Conservation (phyloP, 202 grass and related monocot species). For the Panicum hallii region DNA sequence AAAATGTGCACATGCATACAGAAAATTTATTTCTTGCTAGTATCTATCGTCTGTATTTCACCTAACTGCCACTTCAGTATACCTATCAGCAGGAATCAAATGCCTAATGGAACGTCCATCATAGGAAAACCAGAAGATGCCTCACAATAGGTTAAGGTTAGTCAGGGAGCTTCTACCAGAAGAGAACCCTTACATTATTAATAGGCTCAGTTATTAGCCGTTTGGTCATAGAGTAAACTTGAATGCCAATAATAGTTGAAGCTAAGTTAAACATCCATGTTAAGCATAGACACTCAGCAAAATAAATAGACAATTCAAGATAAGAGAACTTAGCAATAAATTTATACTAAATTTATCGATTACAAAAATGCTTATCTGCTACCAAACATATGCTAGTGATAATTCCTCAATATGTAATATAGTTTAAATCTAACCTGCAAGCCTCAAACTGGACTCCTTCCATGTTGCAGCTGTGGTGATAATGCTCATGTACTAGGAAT, state of each 20-base stretch:
- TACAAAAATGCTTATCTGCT: conserved; percentile 7
- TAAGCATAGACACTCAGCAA: conserved; percentile 24
- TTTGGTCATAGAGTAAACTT: conserved; percentile 8
- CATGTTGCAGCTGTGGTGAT: background rate
- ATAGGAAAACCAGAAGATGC: conserved; percentile 12
- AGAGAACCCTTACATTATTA: conserved; percentile 7
- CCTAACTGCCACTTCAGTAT: background rate
- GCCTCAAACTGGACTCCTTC: background rate
- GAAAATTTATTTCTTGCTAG: background rate
- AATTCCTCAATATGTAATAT: background rate
- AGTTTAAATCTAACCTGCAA: background rate
- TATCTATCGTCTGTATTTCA: background rate
- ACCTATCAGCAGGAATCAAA: background rate
- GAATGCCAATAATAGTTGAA: conserved; percentile 5
- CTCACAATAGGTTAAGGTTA: background rate
- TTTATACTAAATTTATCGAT: background rate
- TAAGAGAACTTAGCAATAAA: conserved; percentile 1
- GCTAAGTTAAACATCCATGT: conserved; percentile 20
- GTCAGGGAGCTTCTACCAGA: background rate
- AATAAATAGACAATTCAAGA: background rate
- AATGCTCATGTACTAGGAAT: background rate
- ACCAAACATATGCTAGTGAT: background rate
- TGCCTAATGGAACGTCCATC: background rate
- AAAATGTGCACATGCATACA: background rate
- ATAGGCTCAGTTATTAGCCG: background rate